Evolutionary conservation across 345 rosid genomes (phyloP).

Genomic region (Kandelia obovata): DNA sequence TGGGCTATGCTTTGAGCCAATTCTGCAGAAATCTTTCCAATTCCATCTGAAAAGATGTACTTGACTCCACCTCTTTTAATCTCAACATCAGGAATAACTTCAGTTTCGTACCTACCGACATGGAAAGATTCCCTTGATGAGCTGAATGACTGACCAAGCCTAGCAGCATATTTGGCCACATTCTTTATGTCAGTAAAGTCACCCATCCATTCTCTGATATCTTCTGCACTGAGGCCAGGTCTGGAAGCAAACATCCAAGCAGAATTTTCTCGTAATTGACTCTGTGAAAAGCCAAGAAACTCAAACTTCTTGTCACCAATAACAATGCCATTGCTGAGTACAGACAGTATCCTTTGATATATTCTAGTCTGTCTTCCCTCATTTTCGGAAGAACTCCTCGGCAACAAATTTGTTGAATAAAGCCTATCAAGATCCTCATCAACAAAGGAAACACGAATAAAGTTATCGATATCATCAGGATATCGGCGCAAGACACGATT

Average conservation of each 20-base stretch:
- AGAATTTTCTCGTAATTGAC: constrained; percentile 50
- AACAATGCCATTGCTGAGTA: constrained; percentile 42
- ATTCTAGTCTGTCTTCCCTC: constrained; percentile 24
- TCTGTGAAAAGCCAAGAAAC: constrained; percentile 56
- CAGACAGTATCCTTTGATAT: constrained; percentile 40
- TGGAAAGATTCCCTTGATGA: constrained; percentile 47
- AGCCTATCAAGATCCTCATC: constrained; percentile 47
- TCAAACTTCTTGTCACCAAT: constrained; percentile 40
- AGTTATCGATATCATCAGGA: constrained; percentile 35
- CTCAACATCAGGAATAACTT: constrained; percentile 49
- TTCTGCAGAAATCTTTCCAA: constrained; percentile 56
- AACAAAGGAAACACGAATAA: constrained; percentile 46
- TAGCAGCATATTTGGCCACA: constrained; percentile 54
- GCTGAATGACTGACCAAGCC: constrained; percentile 51
- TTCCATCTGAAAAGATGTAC: constrained; percentile 47
- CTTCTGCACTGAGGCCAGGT: constrained; percentile 32
- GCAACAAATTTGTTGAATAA: constrained; percentile 22
- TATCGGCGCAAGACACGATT: constrained; percentile 47
- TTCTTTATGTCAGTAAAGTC: constrained; percentile 39
- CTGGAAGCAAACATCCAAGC: constrained; percentile 67
- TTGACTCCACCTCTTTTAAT: constrained; percentile 1
- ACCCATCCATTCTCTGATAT: constrained; percentile 44
- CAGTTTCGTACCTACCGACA: constrained; percentile 34
- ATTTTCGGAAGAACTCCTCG: constrained; percentile 1
- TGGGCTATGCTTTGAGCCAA: constrained; percentile 46